Percentiles rank a stretch among this genome's conserved stretches.
Evolutionary conservation across 345 rosid genomes (phyloP).

Genomic region (Rhodamnia rubescens): DNA sequence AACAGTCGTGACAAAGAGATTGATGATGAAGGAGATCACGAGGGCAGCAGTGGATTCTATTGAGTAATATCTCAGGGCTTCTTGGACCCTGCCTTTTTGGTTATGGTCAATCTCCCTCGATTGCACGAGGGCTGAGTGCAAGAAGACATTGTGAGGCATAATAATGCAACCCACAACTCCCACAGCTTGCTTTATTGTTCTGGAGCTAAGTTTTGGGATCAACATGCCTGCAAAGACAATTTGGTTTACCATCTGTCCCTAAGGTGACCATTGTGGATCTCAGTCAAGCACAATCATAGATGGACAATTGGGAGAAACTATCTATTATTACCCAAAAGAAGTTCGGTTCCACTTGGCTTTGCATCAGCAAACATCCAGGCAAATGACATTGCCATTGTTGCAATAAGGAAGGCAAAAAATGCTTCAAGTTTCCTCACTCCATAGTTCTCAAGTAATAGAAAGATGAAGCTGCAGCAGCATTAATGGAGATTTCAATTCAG

Average conservation of each 20-base stretch:
- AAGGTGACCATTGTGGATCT: neutral
- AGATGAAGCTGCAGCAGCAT: constrained; percentile 54
- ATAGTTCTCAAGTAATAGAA: constrained; percentile 84
- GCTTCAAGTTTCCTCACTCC: constrained; percentile 94
- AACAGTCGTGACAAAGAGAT: constrained; percentile 81
- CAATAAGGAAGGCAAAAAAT: constrained; percentile 72
- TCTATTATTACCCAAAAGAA: constrained; percentile 48
- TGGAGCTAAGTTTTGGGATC: constrained; percentile 74
- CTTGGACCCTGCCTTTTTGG: constrained; percentile 60
- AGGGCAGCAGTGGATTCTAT: constrained; percentile 78
- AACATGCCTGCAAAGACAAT: constrained; percentile 44
- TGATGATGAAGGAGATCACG: constrained; percentile 64
- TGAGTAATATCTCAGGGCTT: constrained; percentile 81
- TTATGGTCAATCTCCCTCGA: constrained; percentile 63
- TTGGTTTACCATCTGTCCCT: neutral
- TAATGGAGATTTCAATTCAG: neutral
- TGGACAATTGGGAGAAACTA: neutral
- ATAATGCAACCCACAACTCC: constrained; percentile 94
- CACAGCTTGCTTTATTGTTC: constrained; percentile 81
- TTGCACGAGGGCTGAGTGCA: constrained; percentile 93
- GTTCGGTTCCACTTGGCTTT: constrained; percentile 73
- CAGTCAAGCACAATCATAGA: neutral
- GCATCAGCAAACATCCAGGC: constrained; percentile 97
- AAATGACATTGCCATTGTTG: constrained; percentile 72
- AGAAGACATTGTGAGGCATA: constrained; percentile 93